Evolutionary conservation across 225 moss, liverwort and hornwort genomes (phyloP), one percentile per base, ranked within the genome.

Genomic region (Anthoceros angustus): DNA sequence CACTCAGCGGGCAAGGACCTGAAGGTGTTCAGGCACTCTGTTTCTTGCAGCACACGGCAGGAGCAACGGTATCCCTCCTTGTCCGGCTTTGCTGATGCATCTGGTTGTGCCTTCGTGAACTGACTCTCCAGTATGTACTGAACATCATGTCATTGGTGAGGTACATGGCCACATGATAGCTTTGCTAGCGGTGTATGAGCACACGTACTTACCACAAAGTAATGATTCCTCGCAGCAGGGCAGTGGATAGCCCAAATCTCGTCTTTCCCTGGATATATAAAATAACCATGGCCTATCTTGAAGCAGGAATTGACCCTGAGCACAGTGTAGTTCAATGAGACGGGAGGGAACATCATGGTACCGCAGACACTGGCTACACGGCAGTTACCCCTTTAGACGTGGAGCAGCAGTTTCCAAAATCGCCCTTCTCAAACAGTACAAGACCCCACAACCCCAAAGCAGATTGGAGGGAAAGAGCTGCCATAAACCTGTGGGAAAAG

Each of bases 221-320:
- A 93, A 8, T 82, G 89, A 74, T 78, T 78, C 77, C 75, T 76
- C 24, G 77, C 79, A 65, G 68, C 72, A 39, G 48, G 64, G 61
- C 89, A 86, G 63, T 75, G 87, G 21, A 90, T 78, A 39, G 87
- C 84, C 93, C 93, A 93, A 8, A 93, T 77, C 62, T 93, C 93
- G 62, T 82, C 72, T 65, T 66, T 80, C 42, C 80, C 84, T 39
- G 93, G 93, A 43, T 78, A 93, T 48, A 93, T 74, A 70, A 93
- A 93, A 65, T 82, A 80, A 21, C 70, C 72, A 15, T 82, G 79
- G 38, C 76, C 79, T 41, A 73, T 69, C 43, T 74, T 81, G 12
- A 76, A 63, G 67, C 75, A 84, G 42, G 68, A 89, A 63, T 77
- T 81, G 21, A 90, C 84, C 81, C 90, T 90, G 83, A 20, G 48